Base-by-base conservation (phyloP, 2,329 filamentous ascomycete genomes). In the Ceratocystis lukuohia region DNA sequence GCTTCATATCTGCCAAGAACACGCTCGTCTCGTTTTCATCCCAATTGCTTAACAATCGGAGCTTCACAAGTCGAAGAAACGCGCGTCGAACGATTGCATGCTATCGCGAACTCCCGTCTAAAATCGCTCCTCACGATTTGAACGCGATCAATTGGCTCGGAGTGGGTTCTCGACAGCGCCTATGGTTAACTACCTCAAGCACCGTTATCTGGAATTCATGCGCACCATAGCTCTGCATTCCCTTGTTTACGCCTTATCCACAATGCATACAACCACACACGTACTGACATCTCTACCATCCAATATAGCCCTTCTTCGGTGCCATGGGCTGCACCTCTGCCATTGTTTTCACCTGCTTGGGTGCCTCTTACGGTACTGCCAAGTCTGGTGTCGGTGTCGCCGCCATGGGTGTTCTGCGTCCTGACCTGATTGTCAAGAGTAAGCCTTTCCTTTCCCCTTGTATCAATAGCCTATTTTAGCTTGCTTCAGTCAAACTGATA, bases 341-440 rank as follows among this genome's bases (percentile, higher is more conserved):
- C 78, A 96, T 96, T 75, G 89, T 96, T 75, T 96, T 96, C 84
- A 96, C 91, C 77, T 96, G 91, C 80, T 87, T 96, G 73, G 91
- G 94, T 77, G 94, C 94, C 75, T 91, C 94, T 72, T 99, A 97
- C 80, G 94, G 94, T 79, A 99, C 94, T 72, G 94, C 94, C 76
- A 99, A 99, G 86, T 95, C 94, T 75, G 94, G 94, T 82, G 94
- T 97, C 73, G 94, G 94, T 84, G 96, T 99, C 76, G 91, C 91
- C 72, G 90, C 92, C 73, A 96, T 97, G 89, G 93, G 92, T 88
- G 93, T 97, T 74, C 86, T 99, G 73, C 85, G 94, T 78, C 94
- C 94, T 77, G 94, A 99, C 78, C 82, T 97, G 79, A 96, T 97
- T 77, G 93, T 99, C 78, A 97, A 96, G 88, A 97, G 94, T 97